Percentiles rank a stretch among this genome's conserved stretches.
These are phyloP conservation scores for Hydnum rufescens DNA, from an alignment of 768 basidiomycete genomes.

Conservation along the genomic window DNA sequence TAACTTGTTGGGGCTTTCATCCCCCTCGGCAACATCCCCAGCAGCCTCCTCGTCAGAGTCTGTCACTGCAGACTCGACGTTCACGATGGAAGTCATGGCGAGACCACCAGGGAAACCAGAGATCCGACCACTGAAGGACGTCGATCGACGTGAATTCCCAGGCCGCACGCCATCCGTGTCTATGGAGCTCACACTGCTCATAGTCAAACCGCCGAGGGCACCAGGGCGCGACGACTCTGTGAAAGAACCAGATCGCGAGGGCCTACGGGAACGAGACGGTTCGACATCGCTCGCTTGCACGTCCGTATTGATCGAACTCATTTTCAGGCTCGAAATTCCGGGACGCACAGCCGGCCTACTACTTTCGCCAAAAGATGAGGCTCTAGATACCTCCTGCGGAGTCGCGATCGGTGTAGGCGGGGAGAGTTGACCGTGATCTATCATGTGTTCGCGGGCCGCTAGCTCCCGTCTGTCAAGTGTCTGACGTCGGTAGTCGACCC, in stretches of 20 bases:
- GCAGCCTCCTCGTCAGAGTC: not conserved
- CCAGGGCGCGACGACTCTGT: too few relatives aligned
- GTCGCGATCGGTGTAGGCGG: slow-evolving; percentile 26
- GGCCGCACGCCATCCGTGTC: too few relatives aligned
- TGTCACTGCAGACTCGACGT: not conserved
- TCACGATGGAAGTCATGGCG: not conserved
- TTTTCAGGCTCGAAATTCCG: not conserved
- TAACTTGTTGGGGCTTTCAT: not conserved
- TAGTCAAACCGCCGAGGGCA: too few relatives aligned
- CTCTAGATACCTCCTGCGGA: slow-evolving; percentile 26
- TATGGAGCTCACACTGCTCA: too few relatives aligned
- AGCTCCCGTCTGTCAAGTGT: slow-evolving; percentile 44
- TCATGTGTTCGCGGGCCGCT: slow-evolving; percentile 83
- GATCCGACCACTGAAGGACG: not conserved
- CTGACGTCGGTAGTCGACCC: not conserved
- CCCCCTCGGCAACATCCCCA: not conserved
- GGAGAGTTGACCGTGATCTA: slow-evolving; percentile 62
- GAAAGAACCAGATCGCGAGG: not conserved
- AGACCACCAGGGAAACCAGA: not conserved
- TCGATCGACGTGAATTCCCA: too few relatives aligned
- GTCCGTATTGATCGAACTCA: not conserved
- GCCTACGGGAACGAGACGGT: not conserved
- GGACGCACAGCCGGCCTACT: not conserved
- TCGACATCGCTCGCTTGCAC: not conserved
- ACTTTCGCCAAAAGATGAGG: slow-evolving; percentile 1